phyloP scores from a whole-genome alignment of 2,329 filamentous ascomycete genomes.

The Curvularia sp. region DNA sequence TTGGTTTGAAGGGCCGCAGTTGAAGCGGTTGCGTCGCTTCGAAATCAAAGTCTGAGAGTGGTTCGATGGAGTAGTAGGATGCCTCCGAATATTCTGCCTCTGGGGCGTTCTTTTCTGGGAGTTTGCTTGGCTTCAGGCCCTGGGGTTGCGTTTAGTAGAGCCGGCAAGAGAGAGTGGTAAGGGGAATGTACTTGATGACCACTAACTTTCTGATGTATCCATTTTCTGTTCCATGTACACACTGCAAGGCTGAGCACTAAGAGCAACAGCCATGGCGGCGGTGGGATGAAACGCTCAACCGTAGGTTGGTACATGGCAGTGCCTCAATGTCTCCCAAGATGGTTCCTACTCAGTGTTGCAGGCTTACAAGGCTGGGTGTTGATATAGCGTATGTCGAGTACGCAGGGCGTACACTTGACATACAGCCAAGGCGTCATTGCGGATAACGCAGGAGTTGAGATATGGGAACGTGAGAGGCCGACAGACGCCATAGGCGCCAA shows the following conservation, averaged over 20 bases:
- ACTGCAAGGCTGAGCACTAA: background rate
- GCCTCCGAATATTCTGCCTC: conserved; percentile 27
- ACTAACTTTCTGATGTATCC: background rate
- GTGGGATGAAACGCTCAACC: background rate
- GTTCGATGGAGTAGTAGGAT: conserved; percentile 53
- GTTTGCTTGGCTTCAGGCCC: background rate
- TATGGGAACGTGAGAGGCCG: background rate
- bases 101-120: background rate
- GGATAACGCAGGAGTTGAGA: background rate
- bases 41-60: conserved; percentile 61
- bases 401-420: background rate
- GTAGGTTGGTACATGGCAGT: background rate
- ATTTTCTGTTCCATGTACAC: background rate
- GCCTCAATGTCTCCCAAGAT: background rate
- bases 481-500: conserved; percentile 8
- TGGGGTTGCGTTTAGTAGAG: background rate
- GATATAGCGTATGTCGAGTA: background rate
- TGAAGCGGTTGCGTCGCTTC: conserved; percentile 59
- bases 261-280: background rate
- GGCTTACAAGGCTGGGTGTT: background rate
- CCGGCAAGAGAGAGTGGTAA: background rate
- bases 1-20: conserved; percentile 65
- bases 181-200: background rate
- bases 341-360: background rate
- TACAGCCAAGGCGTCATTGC: background rate